These are phyloP conservation scores for Paradendryphiella salina DNA, from an alignment of 2,329 filamentous ascomycete species.

Conservation along the genomic window DNA sequence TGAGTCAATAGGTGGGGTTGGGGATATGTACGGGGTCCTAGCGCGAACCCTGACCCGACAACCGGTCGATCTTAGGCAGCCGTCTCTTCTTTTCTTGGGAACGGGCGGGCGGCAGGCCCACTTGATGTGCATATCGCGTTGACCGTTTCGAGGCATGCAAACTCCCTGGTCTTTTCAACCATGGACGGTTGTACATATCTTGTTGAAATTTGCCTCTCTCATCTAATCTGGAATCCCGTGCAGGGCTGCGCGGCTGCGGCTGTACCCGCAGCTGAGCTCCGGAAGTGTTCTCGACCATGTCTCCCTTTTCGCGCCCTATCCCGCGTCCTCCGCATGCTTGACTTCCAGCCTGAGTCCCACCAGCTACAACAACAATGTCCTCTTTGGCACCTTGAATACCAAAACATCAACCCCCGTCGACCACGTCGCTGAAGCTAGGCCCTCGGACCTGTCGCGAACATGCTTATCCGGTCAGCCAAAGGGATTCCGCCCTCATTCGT, in stretches of 20 bases:
- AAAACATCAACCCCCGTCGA: neutral
- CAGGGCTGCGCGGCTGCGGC: neutral
- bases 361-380: slow-evolving; percentile 18
- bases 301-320: slow-evolving; percentile 18
- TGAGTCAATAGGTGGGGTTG: neutral
- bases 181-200: neutral
- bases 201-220: neutral
- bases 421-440: neutral
- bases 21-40: neutral
- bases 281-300: slow-evolving; percentile 14
- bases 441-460: slow-evolving; percentile 9
- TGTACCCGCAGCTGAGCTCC: neutral
- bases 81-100: neutral
- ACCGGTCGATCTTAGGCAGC: neutral
- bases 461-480: slow-evolving; percentile 35
- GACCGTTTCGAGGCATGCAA: neutral
- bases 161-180: neutral
- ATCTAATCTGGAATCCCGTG: neutral
- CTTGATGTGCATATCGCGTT: slow-evolving; percentile 3
- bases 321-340: slow-evolving; percentile 23
- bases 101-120: slow-evolving; percentile 4
- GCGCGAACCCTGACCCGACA: neutral
- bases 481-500: slow-evolving; percentile 27
- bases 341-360: slow-evolving; percentile 20
- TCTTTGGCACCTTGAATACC: slow-evolving; percentile 2